Evolutionary conservation across 2,329 filamentous ascomycete species (phyloP).

Genomic region (Ophiostoma montium): DNA sequence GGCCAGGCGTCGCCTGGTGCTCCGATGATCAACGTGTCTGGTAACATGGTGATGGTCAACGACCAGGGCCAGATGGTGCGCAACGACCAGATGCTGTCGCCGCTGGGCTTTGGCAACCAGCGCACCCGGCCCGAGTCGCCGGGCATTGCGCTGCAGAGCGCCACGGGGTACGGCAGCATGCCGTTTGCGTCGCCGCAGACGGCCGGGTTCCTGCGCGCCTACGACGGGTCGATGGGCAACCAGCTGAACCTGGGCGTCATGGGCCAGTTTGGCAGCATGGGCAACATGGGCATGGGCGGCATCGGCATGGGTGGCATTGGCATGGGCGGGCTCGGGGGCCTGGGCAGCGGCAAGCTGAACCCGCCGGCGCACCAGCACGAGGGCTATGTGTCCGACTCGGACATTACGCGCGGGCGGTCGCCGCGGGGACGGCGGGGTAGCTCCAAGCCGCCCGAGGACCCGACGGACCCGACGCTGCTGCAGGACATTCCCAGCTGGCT

Average conservation of each 20-base stretch:
- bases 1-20: constrained; percentile 33
- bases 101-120: constrained; percentile 52
- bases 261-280: constrained; percentile 19
- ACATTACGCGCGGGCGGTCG: constrained; percentile 79
- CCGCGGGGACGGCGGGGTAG: constrained; percentile 84
- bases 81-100: constrained; percentile 68
- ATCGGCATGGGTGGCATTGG: constrained; percentile 19
- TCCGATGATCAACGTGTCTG: constrained; percentile 47
- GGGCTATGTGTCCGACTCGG: constrained; percentile 86
- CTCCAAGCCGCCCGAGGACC: constrained; percentile 95
- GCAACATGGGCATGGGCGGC: not conserved
- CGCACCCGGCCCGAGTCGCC: constrained; percentile 84
- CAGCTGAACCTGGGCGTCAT: constrained; percentile 22
- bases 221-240: constrained; percentile 56
- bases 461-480: constrained; percentile 76
- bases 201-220: constrained; percentile 86
- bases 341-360: not conserved
- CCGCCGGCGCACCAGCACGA: constrained; percentile 34
- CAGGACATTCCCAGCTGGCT: constrained; percentile 96
- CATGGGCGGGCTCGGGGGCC: constrained; percentile 21
- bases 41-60: constrained; percentile 84
- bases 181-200: constrained; percentile 80
- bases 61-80: constrained; percentile 80
- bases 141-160: constrained; percentile 63
- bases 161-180: constrained; percentile 43